phyloP scores from a whole-genome alignment of 2,329 filamentous ascomycete genomes.

The Myotisia sp. region DNA sequence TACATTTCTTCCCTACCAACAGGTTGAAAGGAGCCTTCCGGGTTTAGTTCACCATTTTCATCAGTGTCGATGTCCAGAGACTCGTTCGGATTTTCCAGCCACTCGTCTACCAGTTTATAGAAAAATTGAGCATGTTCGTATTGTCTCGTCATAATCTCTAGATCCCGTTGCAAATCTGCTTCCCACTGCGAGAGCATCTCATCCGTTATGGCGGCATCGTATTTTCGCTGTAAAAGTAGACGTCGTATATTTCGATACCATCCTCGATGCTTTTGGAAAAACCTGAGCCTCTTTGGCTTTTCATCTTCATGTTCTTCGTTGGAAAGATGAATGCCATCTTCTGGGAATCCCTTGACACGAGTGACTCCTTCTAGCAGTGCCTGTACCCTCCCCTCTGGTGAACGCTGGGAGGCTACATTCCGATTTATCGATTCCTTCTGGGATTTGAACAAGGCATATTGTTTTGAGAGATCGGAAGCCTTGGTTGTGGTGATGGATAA shows the following conservation, averaged over 20 bases:
- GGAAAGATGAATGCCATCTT: too few relatives aligned
- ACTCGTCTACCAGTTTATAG: conserved; percentile 41
- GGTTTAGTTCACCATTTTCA: conserved; percentile 16
- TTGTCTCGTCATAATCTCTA: conserved; percentile 39
- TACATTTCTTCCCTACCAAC: conserved; percentile 42
- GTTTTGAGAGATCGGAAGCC: too few relatives aligned
- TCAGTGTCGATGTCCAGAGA: conserved; percentile 13
- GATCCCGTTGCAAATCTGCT: conserved; percentile 31
- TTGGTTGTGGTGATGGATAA: too few relatives aligned
- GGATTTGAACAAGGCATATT: too few relatives aligned
- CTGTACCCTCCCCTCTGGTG: too few relatives aligned
- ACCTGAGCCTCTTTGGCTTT: too few relatives aligned
- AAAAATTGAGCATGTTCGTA: conserved; percentile 45
- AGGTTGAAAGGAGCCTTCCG: conserved; percentile 32
- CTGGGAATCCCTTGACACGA: too few relatives aligned
- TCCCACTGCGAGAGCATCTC: conserved; percentile 36
- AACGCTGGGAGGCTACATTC: too few relatives aligned
- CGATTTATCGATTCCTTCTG: too few relatives aligned
- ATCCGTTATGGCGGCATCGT: conserved; percentile 40
- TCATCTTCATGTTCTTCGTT: too few relatives aligned
- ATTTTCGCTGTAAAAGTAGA: conserved; percentile 39
- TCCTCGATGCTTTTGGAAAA: too few relatives aligned
- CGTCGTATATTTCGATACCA: conserved; percentile 38
- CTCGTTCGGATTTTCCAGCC: conserved; percentile 30
- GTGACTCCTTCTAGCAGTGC: too few relatives aligned